These are phyloP conservation scores for Exophiala lecanii-corni DNA, from an alignment of 2,329 filamentous ascomycete genomes.

Conservation along the genomic window DNA sequence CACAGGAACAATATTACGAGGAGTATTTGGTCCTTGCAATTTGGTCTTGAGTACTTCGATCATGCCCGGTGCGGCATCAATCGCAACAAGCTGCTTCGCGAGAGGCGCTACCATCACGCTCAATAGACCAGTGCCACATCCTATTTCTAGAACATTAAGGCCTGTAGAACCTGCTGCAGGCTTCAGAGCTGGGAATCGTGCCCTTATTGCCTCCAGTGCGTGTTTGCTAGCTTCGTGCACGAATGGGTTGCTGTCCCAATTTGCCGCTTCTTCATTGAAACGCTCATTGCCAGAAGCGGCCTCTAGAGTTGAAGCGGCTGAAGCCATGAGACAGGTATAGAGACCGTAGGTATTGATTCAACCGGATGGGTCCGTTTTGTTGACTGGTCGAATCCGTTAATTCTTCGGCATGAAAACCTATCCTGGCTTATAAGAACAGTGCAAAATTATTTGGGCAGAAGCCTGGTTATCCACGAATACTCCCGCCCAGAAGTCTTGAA, in stretches of 20 bases:
- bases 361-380: too few relatives aligned
- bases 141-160: conserved; percentile 52
- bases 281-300: conserved; percentile 36
- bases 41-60: conserved; percentile 48
- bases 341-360: too few relatives aligned
- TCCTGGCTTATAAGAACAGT: too few relatives aligned
- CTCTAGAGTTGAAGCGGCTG: conserved; percentile 21
- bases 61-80: conserved; percentile 54
- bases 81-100: conserved; percentile 46
- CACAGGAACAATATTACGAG: conserved; percentile 45
- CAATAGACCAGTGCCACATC: conserved; percentile 54
- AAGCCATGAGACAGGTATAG: conserved; percentile 19
- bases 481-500: too few relatives aligned
- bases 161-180: conserved; percentile 25
- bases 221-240: conserved; percentile 43
- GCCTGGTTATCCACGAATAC: too few relatives aligned
- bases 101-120: conserved; percentile 47
- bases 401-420: background rate
- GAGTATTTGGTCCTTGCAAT: conserved; percentile 29
- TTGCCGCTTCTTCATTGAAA: conserved; percentile 52
- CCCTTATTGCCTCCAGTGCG: conserved; percentile 45
- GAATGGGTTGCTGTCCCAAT: conserved; percentile 52
- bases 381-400: background rate
- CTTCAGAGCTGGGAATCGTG: conserved; percentile 33
- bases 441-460: too few relatives aligned